phyloP scores from a whole-genome alignment of 2,329 filamentous ascomycete species.

The Aureobasidium sp. region DNA sequence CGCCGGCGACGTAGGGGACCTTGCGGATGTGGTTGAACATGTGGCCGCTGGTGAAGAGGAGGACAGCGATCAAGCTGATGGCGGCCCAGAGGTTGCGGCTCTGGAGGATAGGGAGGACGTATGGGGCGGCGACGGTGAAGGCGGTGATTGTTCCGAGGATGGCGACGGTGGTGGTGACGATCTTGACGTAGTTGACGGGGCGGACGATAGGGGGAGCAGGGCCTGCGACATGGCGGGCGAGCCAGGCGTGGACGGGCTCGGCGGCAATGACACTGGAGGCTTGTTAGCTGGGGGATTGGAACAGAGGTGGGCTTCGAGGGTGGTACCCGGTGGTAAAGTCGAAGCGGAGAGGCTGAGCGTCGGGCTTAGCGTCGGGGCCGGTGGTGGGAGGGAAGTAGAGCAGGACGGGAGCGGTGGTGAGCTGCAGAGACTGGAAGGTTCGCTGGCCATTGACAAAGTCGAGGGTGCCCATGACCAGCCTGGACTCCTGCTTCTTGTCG shows the following conservation, averaged over 20 bases:
- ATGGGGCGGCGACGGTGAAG: slow-evolving; percentile 63
- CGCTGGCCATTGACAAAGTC: slow-evolving; percentile 81
- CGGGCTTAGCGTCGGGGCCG: slow-evolving; percentile 66
- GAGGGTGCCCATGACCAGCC: slow-evolving; percentile 70
- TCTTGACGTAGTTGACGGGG: slow-evolving; percentile 78
- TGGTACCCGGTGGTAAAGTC: slow-evolving; percentile 76
- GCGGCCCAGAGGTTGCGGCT: slow-evolving; percentile 93
- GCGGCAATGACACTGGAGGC: slow-evolving; percentile 57
- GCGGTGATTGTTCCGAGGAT: slow-evolving; percentile 61
- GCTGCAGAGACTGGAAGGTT: slow-evolving; percentile 84
- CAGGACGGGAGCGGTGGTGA: slow-evolving; percentile 89
- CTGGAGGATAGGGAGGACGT: slow-evolving; percentile 70
- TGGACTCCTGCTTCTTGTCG: slow-evolving; percentile 63
- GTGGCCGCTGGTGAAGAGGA: slow-evolving; percentile 90
- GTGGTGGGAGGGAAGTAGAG: slow-evolving; percentile 77
- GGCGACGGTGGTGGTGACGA: slow-evolving; percentile 58
- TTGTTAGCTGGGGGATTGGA: slow-evolving; percentile 1
- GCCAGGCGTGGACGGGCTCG: slow-evolving; percentile 70
- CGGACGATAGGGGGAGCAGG: slow-evolving; percentile 70
- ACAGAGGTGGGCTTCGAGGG: neutral
- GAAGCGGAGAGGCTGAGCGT: slow-evolving; percentile 63
- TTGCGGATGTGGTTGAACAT: slow-evolving; percentile 99
- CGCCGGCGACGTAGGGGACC: slow-evolving; percentile 80
- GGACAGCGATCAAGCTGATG: slow-evolving; percentile 75
- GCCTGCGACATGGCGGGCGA: slow-evolving; percentile 63